These are phyloP conservation scores for Trichoderma sp. DNA, from an alignment of 2,329 filamentous ascomycete species.

Conservation along the genomic window DNA sequence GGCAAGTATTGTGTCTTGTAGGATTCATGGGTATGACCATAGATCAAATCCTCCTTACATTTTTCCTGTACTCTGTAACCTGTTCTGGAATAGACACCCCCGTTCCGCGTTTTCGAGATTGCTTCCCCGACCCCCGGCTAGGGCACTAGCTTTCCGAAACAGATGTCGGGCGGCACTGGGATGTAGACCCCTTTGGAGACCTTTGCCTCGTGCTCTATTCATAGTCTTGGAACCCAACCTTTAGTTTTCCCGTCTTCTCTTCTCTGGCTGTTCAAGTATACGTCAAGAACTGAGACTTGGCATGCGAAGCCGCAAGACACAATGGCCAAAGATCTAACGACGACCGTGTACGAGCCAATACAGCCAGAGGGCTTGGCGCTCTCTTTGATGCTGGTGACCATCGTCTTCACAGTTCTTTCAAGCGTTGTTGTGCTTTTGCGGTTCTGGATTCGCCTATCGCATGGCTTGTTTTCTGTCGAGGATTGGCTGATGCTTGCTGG, in stretches of 20 bases:
- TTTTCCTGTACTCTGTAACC: background rate
- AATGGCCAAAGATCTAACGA: conserved; percentile 10
- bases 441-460: background rate
- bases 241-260: too few species aligned
- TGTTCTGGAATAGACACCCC: background rate
- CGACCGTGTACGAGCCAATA: background rate
- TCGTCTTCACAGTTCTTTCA: conserved; percentile 5
- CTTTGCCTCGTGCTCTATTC: background rate
- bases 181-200: background rate
- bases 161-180: background rate
- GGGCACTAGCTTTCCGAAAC: background rate
- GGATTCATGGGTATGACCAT: background rate
- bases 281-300: too few species aligned
- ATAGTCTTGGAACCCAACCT: too few species aligned
- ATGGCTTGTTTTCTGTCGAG: background rate
- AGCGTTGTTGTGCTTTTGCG: background rate
- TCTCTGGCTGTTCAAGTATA: too few species aligned
- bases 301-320: background rate
- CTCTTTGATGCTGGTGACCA: background rate
- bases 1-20: background rate
- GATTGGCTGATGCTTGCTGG: conserved; percentile 13
- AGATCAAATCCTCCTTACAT: background rate
- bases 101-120: background rate
- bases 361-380: conserved; percentile 5
- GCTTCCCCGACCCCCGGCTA: background rate